Percentiles rank a stretch among this genome's conserved stretches.
These are phyloP conservation scores for Picea sitchensis DNA, from an alignment of 75 land plant species.

Conservation along the genomic window DNA sequence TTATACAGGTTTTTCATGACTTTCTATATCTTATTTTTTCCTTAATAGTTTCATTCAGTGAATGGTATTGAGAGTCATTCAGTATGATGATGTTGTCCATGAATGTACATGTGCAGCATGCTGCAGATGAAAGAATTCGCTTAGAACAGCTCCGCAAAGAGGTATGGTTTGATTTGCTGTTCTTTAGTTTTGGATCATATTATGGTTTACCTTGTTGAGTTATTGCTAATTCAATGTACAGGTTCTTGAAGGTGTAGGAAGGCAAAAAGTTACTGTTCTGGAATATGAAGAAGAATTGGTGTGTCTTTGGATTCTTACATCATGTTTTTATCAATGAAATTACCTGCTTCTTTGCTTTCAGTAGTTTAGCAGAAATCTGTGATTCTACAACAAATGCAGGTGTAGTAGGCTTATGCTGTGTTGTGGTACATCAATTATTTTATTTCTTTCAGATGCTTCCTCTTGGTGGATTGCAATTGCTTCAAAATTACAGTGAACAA, in stretches of 20 bases:
- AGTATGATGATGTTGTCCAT: neutral
- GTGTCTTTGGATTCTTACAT: constrained; percentile 15
- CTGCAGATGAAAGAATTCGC: constrained; percentile 98
- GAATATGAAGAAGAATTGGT: constrained; percentile 79
- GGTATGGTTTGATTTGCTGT: constrained; percentile 28
- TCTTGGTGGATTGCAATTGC: constrained; percentile 60
- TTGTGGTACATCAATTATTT: neutral
- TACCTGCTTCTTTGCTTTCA: neutral
- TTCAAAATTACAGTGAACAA: constrained; percentile 70
- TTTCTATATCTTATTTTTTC: neutral
- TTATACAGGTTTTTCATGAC: neutral
- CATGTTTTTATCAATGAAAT: neutral
- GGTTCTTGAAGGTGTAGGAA: constrained; percentile 69
- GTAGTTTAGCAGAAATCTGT: neutral
- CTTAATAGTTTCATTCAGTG: neutral
- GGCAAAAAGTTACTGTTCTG: constrained; percentile 44
- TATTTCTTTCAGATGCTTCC: constrained; percentile 39
- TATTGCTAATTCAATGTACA: constrained; percentile 11
- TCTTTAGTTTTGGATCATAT: neutral
- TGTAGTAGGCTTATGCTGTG: neutral
- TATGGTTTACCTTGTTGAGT: neutral
- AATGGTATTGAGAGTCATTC: neutral
- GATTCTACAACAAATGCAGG: neutral
- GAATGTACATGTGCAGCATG: constrained; percentile 63
- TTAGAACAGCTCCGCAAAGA: constrained; percentile 79